Conservation (phyloP, 768 basidiomycete species). For the Neoboletus magnificus region DNA sequence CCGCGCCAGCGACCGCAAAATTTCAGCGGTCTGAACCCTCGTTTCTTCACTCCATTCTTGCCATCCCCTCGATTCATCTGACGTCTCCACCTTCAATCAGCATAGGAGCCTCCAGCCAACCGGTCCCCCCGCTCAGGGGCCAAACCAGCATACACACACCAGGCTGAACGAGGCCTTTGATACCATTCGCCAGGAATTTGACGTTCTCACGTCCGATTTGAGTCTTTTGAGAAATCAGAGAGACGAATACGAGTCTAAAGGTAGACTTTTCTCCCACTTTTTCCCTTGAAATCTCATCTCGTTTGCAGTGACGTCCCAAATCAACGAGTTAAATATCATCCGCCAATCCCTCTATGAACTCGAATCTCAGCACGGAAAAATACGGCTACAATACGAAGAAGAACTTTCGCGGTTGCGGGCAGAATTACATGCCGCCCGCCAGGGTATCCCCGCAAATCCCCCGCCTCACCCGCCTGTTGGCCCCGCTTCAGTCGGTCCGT, state of each 20-base stretch:
- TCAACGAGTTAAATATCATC: conserved; percentile 88
- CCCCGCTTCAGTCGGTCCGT: conserved; percentile 33
- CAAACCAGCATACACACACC: conserved; percentile 37
- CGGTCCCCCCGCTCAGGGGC: conserved; percentile 42
- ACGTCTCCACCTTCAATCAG: conserved; percentile 26
- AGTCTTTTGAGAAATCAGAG: conserved; percentile 67
- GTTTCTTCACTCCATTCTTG: background rate
- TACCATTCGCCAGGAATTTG: conserved; percentile 80
- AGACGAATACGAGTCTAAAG: conserved; percentile 88
- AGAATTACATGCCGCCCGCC: conserved; percentile 58
- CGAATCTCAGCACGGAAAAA: conserved; percentile 82
- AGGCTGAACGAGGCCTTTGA: conserved; percentile 80
- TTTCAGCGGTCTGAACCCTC: conserved; percentile 13
- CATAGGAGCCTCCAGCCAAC: conserved; percentile 57
- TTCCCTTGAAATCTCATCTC: conserved; percentile 8
- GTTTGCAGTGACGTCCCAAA: conserved; percentile 66
- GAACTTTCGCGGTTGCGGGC: conserved; percentile 71
- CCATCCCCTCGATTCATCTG: conserved; percentile 9
- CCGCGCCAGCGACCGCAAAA: conserved; percentile 20
- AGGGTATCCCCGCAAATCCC: conserved; percentile 33
- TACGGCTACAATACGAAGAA: conserved; percentile 83
- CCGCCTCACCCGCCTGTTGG: conserved; percentile 36
- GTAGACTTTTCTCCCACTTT: conserved; percentile 37
- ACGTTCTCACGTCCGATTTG: conserved; percentile 66
- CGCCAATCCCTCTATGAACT: conserved; percentile 89